Evolutionary conservation across 1,284 basidiomycete genomes (phyloP).

Genomic region (Cronartium quercuum): DNA sequence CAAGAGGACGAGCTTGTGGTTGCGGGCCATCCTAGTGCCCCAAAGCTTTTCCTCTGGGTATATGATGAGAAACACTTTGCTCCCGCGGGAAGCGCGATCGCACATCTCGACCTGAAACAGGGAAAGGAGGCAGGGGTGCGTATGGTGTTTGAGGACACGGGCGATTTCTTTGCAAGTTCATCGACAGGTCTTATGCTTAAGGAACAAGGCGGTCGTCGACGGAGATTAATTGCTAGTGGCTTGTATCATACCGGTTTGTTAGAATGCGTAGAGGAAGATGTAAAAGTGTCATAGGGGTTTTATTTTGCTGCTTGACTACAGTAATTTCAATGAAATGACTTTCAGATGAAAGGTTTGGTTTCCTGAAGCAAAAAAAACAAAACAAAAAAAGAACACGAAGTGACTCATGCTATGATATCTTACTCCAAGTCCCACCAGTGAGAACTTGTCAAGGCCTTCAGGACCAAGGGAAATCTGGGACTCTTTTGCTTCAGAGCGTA

Average conservation of each 20-base stretch:
- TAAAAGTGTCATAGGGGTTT: too few relatives aligned
- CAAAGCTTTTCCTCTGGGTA: neutral
- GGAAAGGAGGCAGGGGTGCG: neutral
- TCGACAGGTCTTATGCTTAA: constrained; percentile 4
- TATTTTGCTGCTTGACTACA: too few relatives aligned
- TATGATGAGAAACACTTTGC: neutral
- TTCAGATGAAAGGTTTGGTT: too few relatives aligned
- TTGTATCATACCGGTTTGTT: constrained; percentile 33
- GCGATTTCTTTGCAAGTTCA: constrained; percentile 14
- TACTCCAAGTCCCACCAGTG: too few relatives aligned
- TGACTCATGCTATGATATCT: too few relatives aligned
- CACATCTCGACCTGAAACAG: neutral
- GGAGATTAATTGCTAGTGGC: constrained; percentile 8
- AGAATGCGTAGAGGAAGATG: constrained; percentile 9
- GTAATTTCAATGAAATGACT: too few relatives aligned
- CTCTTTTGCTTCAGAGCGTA: too few relatives aligned
- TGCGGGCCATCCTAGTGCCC: constrained; percentile 20
- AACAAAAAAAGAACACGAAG: too few relatives aligned
- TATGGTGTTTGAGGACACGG: constrained; percentile 15
- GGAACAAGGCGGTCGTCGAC: neutral
- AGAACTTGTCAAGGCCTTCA: too few relatives aligned
- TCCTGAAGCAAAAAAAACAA: too few relatives aligned
- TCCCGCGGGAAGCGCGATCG: constrained; percentile 15
- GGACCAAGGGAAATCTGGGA: too few relatives aligned
- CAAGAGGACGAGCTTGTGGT: neutral